Conservation (phyloP, 139 green algal genomes). For the Eudorina sp. region DNA sequence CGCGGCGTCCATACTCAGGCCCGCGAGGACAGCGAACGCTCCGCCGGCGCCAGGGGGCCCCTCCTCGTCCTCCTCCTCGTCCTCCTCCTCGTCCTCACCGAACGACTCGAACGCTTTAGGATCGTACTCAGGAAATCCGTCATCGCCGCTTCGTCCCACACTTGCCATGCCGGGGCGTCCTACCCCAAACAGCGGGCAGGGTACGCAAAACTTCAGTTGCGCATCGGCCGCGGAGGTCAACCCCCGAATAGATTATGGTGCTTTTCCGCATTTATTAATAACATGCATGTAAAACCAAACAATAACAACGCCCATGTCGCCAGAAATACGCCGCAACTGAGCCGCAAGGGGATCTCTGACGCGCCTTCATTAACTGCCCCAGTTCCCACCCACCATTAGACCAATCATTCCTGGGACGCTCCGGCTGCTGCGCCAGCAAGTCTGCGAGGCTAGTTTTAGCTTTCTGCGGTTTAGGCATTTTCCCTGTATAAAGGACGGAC, state of each 20-base stretch:
- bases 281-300: too few relatives aligned
- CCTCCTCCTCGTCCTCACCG: not conserved
- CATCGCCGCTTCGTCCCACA: not conserved
- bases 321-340: too few relatives aligned
- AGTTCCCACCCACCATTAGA: not conserved
- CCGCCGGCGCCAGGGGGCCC: not conserved
- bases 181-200: too few relatives aligned
- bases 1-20: not conserved
- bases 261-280: too few relatives aligned
- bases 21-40: conserved; percentile 6
- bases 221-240: too few relatives aligned
- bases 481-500: too few relatives aligned
- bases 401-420: conserved; percentile 6
- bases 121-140: conserved; percentile 26
- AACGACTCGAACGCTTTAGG: conserved; percentile 5
- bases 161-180: not conserved
- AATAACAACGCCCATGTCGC: too few relatives aligned
- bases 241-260: too few relatives aligned
- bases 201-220: too few relatives aligned
- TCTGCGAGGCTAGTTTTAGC: not conserved
- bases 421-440: conserved; percentile 2
- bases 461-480: conserved; percentile 10
- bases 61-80: not conserved
- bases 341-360: too few relatives aligned
- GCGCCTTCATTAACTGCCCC: too few relatives aligned